Conservation (phyloP, 805 yeast species). For the Tetrapisispora taiwanensis region DNA sequence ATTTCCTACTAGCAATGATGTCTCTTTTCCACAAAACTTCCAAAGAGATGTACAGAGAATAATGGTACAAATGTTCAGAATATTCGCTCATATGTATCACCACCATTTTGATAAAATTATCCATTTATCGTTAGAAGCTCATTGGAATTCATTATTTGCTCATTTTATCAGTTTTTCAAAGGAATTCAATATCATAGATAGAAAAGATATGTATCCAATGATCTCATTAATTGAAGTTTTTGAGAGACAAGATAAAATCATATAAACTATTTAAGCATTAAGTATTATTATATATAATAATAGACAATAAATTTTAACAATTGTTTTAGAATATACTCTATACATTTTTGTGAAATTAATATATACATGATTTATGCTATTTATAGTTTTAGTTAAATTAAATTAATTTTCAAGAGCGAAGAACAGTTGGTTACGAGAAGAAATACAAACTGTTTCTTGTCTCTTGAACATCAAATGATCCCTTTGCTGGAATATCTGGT, state of each 20-base stretch:
- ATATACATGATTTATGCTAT: slow-evolving; percentile 1
- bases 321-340: background rate
- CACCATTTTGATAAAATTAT: slow-evolving; percentile 89
- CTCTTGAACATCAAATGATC: slow-evolving; percentile 69
- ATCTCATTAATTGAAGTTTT: slow-evolving; percentile 64
- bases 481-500: slow-evolving; percentile 69
- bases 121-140: slow-evolving; percentile 90
- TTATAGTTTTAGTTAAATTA: background rate
- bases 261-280: slow-evolving; percentile 10
- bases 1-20: slow-evolving; percentile 85
- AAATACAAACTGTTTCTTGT: slow-evolving; percentile 72
- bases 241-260: slow-evolving; percentile 79
- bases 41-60: slow-evolving; percentile 76
- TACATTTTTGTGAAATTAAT: background rate
- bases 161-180: slow-evolving; percentile 82
- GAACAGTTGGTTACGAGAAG: slow-evolving; percentile 49
- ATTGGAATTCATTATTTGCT: slow-evolving; percentile 95
- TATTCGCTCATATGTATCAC: slow-evolving; percentile 90
- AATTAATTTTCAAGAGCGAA: background rate
- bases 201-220: slow-evolving; percentile 71
- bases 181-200: slow-evolving; percentile 74
- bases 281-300: background rate
- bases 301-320: background rate
- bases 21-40: slow-evolving; percentile 82
- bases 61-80: slow-evolving; percentile 83